Evolutionary conservation across 2,329 filamentous ascomycete species (phyloP).

Genomic region (Stagonosporopsis chrysanthemi): DNA sequence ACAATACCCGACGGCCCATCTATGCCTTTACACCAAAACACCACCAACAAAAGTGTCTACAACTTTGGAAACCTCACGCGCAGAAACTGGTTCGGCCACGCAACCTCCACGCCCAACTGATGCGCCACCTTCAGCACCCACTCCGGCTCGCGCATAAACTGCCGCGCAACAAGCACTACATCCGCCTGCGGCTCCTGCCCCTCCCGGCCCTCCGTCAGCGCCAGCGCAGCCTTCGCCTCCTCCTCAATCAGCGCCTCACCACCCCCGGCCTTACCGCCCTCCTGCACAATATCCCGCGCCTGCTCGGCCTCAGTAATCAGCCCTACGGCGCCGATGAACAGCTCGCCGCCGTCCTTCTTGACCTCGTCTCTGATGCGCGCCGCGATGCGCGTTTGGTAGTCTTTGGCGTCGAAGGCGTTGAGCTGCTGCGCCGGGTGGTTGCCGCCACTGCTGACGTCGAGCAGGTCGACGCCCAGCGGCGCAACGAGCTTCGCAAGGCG

Average conservation of each 20-base stretch:
- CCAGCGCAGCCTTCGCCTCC: conserved; percentile 42
- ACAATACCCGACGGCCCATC: not conserved
- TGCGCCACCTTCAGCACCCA: conserved; percentile 62
- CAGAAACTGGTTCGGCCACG: conserved; percentile 58
- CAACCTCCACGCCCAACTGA: conserved; percentile 57
- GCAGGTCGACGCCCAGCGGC: conserved; percentile 52
- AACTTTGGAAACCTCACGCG: conserved; percentile 43
- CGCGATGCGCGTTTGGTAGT: conserved; percentile 61
- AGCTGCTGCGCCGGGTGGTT: conserved; percentile 55
- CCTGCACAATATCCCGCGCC: conserved; percentile 55
- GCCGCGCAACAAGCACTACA: conserved; percentile 60
- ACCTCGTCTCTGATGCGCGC: conserved; percentile 54
- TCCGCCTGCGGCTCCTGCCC: conserved; percentile 53
- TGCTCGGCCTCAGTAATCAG: conserved; percentile 62
- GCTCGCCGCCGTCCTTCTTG: conserved; percentile 44
- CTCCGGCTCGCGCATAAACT: conserved; percentile 64
- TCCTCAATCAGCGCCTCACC: conserved; percentile 36
- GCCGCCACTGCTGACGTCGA: conserved; percentile 57
- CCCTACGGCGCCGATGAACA: conserved; percentile 62
- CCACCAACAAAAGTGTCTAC: conserved; percentile 11
- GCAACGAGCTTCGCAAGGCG: conserved; percentile 53
- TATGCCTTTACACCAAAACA: not conserved
- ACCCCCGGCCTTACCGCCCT: conserved; percentile 29
- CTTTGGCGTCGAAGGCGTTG: conserved; percentile 50
- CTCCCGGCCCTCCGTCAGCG: conserved; percentile 45